Conservation (phyloP, 225 moss, liverwort and hornwort species). For the Physcomitrellopsis africana region DNA sequence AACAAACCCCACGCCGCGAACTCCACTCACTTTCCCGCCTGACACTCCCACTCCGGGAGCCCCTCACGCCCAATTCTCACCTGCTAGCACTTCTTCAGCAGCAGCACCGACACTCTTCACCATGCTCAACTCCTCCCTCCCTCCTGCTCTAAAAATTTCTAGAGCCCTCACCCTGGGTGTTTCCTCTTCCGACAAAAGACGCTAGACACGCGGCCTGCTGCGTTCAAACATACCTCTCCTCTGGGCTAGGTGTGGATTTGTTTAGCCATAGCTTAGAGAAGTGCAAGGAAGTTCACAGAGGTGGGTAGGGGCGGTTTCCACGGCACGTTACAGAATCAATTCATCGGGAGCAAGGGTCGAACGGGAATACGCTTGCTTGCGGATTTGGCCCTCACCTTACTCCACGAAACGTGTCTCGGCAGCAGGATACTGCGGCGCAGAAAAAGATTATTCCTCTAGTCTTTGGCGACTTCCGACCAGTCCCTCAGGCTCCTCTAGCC, state of each 20-base stretch:
- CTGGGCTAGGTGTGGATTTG: too few species aligned
- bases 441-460: not conserved
- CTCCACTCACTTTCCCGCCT: not conserved
- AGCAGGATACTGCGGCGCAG: not conserved
- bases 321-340: slow-evolving; percentile 32
- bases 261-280: not conserved
- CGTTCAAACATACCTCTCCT: too few species aligned
- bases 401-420: slow-evolving; percentile 27
- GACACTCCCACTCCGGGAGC: too few species aligned
- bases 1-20: not conserved
- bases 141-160: not conserved
- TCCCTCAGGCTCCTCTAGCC: too few species aligned
- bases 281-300: not conserved
- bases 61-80: too few species aligned
- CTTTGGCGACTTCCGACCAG: not conserved
- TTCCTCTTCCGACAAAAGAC: not conserved
- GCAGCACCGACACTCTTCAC: not conserved
- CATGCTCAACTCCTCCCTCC: not conserved
- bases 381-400: slow-evolving; percentile 6
- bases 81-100: not conserved
- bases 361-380: not conserved
- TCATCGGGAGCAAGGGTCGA: too few species aligned
- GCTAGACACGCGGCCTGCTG: too few species aligned
- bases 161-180: not conserved
- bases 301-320: slow-evolving; percentile 13